Evolutionary conservation across 2,329 filamentous ascomycete genomes (phyloP), one percentile per base, ranked within the genome.

Genomic region (Cercospora citrullina): DNA sequence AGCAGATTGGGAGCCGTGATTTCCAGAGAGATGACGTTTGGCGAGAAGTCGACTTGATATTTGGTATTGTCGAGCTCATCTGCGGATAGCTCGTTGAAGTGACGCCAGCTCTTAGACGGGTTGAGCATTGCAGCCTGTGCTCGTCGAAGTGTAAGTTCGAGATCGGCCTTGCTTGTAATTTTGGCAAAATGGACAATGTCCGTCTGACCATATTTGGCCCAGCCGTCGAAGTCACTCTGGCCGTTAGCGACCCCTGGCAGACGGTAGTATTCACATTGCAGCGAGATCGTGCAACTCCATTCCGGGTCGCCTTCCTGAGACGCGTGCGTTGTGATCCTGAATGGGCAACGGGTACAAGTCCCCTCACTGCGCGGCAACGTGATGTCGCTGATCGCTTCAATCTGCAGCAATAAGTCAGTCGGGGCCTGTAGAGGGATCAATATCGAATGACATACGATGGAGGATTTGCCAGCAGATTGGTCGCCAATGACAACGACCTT

Each of bases 401-500:
- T 82, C 67, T 68, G 51, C 12, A 12, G 21, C 14, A 18, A 21
- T 21, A 31, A 7, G 18, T 51, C 10, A 62, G 30, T 31, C 23
- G 16, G 26, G 4, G 28, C 12, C 16, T 14, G 28, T 30, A 53
- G 18, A 23, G 23, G n/a, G 9, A 33, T 5, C 1, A 23, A 3
- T 3, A 12, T 18, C 10, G 4, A n/a, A 53, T 5, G 10, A 48
- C 62, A 55, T 48, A 67, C 63, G 89, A 87, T 76, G 0, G 85
- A 93, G 0, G 89, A 93, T 76, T 97, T 97, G 0, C 93, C 94
- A 0, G 92, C 90, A 0, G 88, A 91, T 75, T 97, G 93, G 60
- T 96, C 93, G 0, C 93, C 93, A 0, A 96, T 88, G 0, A 96
- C 87, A 5, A 94, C 91, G 9, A 96, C 88, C 72, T 93, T 92